Percentiles rank a stretch among this genome's conserved stretches.
phyloP scores from a whole-genome alignment of 2,329 filamentous ascomycete species.

The Scytalidium lignicola region DNA sequence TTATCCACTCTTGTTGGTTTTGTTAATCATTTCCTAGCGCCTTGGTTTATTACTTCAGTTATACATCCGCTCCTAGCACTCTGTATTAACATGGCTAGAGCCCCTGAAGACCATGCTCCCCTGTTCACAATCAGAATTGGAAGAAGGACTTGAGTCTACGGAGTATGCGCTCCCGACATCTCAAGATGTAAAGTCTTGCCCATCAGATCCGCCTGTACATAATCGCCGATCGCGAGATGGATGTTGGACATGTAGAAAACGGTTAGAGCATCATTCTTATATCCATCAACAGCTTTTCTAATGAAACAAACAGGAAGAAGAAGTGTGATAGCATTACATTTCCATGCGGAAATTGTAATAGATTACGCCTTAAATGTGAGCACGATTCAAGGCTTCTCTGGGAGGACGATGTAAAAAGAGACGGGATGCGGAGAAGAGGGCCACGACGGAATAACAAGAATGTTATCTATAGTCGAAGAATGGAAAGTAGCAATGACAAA shows the following conservation, averaged over 20 bases:
- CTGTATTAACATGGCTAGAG: too few relatives aligned
- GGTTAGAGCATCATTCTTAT: neutral
- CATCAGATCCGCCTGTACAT: neutral
- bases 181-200: too few relatives aligned
- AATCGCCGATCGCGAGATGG: neutral
- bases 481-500: too few relatives aligned
- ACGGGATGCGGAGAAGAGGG: conserved; percentile 8
- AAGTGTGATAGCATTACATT: neutral
- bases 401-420: conserved; percentile 9
- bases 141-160: too few relatives aligned
- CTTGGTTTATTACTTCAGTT: too few relatives aligned
- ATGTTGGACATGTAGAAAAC: neutral
- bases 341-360: neutral
- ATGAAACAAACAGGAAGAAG: neutral
- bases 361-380: neutral
- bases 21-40: too few relatives aligned
- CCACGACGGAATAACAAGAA: neutral
- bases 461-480: too few relatives aligned
- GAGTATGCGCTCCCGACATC: too few relatives aligned
- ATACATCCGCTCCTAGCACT: too few relatives aligned
- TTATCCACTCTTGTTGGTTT: too few relatives aligned
- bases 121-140: too few relatives aligned
- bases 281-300: neutral
- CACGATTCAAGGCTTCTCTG: conserved; percentile 7
- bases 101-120: too few relatives aligned